Evolutionary conservation across 2,329 filamentous ascomycete genomes (phyloP).

Genomic region (Akanthomyces uredinophilus): DNA sequence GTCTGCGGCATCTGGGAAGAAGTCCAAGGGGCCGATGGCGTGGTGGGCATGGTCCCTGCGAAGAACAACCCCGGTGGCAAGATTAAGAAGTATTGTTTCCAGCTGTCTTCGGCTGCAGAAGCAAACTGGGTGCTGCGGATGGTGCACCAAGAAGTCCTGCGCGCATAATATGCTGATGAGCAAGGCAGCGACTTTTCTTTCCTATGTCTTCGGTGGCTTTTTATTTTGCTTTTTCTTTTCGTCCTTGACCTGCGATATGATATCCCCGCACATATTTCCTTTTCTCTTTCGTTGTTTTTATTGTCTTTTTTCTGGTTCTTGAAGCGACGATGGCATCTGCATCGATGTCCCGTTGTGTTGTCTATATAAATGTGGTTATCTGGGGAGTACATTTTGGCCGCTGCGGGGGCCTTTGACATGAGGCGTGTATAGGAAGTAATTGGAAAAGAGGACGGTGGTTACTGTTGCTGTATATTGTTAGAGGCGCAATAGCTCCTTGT

Average conservation of each 20-base stretch:
- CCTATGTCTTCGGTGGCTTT: background rate
- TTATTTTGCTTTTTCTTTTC: background rate
- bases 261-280: background rate
- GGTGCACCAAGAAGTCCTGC: constrained; percentile 52
- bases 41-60: constrained; percentile 46
- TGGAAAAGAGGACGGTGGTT: background rate
- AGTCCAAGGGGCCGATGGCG: constrained; percentile 57
- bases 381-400: background rate
- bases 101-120: constrained; percentile 49
- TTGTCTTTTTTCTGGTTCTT: background rate
- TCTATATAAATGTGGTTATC: background rate
- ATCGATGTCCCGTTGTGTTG: background rate
- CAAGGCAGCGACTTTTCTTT: background rate
- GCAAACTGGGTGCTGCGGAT: constrained; percentile 52
- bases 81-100: constrained; percentile 61
- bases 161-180: constrained; percentile 21
- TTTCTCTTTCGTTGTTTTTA: background rate
- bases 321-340: background rate
- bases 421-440: background rate
- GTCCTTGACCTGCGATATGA: constrained; percentile 2
- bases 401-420: background rate
- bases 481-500: background rate
- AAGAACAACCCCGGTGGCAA: constrained; percentile 48
- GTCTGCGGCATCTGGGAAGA: constrained; percentile 86
- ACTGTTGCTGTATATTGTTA: background rate